phyloP scores from a whole-genome alignment of 495 filamentous ascomycete species.

The Aspergillus diversus region DNA sequence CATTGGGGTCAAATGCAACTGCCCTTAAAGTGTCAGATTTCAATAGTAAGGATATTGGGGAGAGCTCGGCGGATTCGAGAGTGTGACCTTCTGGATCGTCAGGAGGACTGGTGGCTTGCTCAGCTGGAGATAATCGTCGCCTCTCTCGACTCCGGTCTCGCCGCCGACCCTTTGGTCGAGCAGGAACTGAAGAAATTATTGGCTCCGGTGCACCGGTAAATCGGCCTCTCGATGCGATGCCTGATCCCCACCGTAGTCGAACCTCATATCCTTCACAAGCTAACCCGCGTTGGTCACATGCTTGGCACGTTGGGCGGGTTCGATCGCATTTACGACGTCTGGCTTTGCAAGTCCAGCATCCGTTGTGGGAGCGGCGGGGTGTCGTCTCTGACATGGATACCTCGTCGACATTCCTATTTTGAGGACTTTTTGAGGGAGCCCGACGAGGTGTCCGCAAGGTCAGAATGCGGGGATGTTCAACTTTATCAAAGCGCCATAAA shows the following conservation, averaged over 20 bases:
- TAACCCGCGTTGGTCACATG: constrained; percentile 32
- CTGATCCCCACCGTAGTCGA: constrained; percentile 39
- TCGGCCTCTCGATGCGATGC: constrained; percentile 41
- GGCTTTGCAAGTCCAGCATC: constrained; percentile 46
- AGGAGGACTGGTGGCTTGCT: background rate
- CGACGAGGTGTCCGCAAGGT: background rate
- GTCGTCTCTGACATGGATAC: background rate
- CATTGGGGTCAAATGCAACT: background rate
- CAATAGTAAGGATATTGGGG: background rate
- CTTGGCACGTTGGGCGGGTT: constrained; percentile 31
- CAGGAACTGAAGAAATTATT: constrained; percentile 27
- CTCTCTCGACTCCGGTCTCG: constrained; percentile 36
- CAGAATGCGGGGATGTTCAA: constrained; percentile 4
- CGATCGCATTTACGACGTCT: constrained; percentile 39
- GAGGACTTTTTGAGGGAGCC: constrained; percentile 1
- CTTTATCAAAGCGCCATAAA: background rate
- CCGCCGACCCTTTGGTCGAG: constrained; percentile 32
- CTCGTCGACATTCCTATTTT: constrained; percentile 39
- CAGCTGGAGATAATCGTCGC: constrained; percentile 10
- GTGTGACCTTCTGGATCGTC: background rate
- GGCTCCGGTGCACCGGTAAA: constrained; percentile 42
- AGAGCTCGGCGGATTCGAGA: background rate
- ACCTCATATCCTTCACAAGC: constrained; percentile 43
- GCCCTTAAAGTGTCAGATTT: background rate
- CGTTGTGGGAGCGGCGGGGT: constrained; percentile 31